Evolutionary conservation across 768 basidiomycete genomes (phyloP).

Genomic region (Mycena sanguinolenta): DNA sequence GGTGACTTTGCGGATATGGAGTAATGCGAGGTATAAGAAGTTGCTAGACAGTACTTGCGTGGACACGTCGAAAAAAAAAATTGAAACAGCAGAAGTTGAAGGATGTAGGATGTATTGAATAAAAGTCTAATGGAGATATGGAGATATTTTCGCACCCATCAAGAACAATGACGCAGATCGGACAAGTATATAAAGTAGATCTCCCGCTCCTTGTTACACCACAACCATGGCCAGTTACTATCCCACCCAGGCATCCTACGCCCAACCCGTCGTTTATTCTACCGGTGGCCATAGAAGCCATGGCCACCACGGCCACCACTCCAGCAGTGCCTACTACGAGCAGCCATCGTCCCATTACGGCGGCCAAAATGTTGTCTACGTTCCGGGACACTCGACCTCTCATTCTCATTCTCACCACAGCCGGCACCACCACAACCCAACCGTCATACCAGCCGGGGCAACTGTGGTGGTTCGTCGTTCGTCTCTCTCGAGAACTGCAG

Average conservation of each 20-base stretch:
- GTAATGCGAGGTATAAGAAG: constrained; percentile 43
- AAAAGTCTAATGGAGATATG: constrained; percentile 9
- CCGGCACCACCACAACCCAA: constrained; percentile 35
- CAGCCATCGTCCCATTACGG: constrained; percentile 34
- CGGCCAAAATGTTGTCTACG: constrained; percentile 38
- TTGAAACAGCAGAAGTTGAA: too few relatives aligned
- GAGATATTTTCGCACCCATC: constrained; percentile 4
- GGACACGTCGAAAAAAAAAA: background rate
- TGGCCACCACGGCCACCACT: constrained; percentile 19
- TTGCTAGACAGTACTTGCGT: background rate
- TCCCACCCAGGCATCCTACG: constrained; percentile 38
- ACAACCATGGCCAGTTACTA: constrained; percentile 38
- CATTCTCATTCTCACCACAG: constrained; percentile 36
- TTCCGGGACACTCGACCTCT: constrained; percentile 38
- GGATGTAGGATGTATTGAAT: too few relatives aligned
- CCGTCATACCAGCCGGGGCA: constrained; percentile 24
- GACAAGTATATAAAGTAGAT: constrained; percentile 9
- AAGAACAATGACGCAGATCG: constrained; percentile 22
- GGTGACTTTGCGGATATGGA: constrained; percentile 89
- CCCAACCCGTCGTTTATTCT: constrained; percentile 28
- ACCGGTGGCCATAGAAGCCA: constrained; percentile 25
- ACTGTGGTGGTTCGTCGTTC: constrained; percentile 27
- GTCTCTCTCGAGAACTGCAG: background rate
- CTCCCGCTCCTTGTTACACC: constrained; percentile 3
- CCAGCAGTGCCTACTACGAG: constrained; percentile 41